phyloP scores from a whole-genome alignment of 2,329 filamentous ascomycete genomes.

The Juglanconis juglandina region DNA sequence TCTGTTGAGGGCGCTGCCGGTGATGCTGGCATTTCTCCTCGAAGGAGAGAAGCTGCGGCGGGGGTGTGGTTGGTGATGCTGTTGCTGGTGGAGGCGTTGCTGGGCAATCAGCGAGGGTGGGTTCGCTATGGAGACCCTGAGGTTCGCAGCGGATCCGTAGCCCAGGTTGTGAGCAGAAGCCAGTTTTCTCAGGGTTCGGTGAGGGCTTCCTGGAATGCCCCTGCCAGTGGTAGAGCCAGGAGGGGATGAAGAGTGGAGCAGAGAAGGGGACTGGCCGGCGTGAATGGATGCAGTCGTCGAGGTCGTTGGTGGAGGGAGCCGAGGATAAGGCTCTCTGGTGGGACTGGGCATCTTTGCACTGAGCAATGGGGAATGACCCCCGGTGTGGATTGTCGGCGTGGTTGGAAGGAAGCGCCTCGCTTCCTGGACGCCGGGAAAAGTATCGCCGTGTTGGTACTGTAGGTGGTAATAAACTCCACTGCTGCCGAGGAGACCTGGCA shows the following conservation, averaged over 20 bases:
- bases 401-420: too few relatives aligned
- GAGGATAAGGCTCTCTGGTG: slow-evolving; percentile 24
- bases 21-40: slow-evolving; percentile 31
- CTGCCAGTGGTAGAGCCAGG: slow-evolving; percentile 39
- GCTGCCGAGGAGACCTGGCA: neutral
- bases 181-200: slow-evolving; percentile 67
- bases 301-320: slow-evolving; percentile 13
- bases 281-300: slow-evolving; percentile 5
- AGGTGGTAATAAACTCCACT: neutral
- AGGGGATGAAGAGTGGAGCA: slow-evolving; percentile 55
- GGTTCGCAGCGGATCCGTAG: slow-evolving; percentile 16
- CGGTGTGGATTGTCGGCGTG: neutral
- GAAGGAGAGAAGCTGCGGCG: slow-evolving; percentile 32
- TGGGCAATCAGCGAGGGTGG: slow-evolving; percentile 60
- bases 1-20: slow-evolving; percentile 31
- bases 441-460: neutral
- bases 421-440: neutral
- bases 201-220: slow-evolving; percentile 34
- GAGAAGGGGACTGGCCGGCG: slow-evolving; percentile 23
- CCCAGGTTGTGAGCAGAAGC: slow-evolving; percentile 72
- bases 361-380: neutral
- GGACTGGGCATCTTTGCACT: slow-evolving; percentile 27
- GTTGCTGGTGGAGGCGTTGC: slow-evolving; percentile 49
- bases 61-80: slow-evolving; percentile 33
- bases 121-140: slow-evolving; percentile 41